phyloP scores from a whole-genome alignment of 2,329 filamentous ascomycete species.

The Lachnum nothofagi region DNA sequence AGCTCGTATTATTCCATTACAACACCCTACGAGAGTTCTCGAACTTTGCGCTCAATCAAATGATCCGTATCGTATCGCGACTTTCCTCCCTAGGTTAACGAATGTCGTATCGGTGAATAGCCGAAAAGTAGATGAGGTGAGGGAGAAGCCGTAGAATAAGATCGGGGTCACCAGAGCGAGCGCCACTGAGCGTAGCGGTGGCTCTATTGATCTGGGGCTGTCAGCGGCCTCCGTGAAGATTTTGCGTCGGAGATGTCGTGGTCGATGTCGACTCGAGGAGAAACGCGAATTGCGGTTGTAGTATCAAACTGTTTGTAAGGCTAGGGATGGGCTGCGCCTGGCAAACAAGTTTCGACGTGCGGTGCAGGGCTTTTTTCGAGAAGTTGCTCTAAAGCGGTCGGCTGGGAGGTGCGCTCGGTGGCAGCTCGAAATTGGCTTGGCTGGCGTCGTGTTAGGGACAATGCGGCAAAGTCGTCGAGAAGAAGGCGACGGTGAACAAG shows the following conservation, averaged over 20 bases:
- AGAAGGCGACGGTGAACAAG: neutral
- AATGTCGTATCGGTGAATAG: slow-evolving; percentile 6
- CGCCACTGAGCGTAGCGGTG: neutral
- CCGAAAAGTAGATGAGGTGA: slow-evolving; percentile 1
- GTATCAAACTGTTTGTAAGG: neutral
- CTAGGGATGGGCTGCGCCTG: neutral
- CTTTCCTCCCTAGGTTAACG: slow-evolving; percentile 3
- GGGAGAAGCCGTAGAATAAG: neutral
- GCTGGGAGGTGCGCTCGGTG: neutral
- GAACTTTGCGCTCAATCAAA: neutral
- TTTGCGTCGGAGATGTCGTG: neutral
- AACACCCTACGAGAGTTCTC: neutral
- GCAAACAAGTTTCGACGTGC: neutral
- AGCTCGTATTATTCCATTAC: slow-evolving; percentile 21
- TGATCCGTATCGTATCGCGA: neutral
- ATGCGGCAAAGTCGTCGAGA: neutral
- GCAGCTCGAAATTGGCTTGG: neutral
- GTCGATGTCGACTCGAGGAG: neutral
- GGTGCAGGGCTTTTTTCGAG: neutral
- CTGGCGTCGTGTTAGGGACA: neutral
- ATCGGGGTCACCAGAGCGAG: neutral
- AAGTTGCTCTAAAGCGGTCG: neutral
- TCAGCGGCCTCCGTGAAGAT: neutral
- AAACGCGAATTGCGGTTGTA: neutral
- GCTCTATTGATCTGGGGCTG: neutral